These are phyloP conservation scores for Linnemannia elongata DNA, from an alignment of 192 early-diverging fungal species.

Conservation along the genomic window DNA sequence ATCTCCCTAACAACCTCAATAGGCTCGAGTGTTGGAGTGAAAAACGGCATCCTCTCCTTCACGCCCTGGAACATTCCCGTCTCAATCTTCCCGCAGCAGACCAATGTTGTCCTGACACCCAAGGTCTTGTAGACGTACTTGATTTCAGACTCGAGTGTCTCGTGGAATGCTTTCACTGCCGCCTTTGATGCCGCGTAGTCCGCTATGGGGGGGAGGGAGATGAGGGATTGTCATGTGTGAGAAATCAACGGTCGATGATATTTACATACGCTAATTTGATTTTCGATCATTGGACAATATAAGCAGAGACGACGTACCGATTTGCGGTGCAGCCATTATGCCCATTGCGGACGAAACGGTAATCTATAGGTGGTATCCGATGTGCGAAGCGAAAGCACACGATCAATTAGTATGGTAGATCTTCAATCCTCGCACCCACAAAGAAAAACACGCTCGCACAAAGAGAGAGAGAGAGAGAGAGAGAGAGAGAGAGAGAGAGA, in stretches of 20 bases:
- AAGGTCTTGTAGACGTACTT: conserved; percentile 68
- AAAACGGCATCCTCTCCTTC: conserved; percentile 64
- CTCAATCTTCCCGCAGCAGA: conserved; percentile 78
- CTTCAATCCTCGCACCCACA: neutral
- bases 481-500: conserved; percentile 15
- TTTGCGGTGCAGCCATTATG: conserved; percentile 37
- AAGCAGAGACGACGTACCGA: conserved; percentile 18
- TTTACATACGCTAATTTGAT: neutral
- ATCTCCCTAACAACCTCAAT: conserved; percentile 71
- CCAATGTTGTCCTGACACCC: conserved; percentile 76
- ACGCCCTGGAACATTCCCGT: conserved; percentile 83
- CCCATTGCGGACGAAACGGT: conserved; percentile 60
- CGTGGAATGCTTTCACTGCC: conserved; percentile 78
- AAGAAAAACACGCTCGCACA: neutral
- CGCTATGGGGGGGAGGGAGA: conserved; percentile 33
- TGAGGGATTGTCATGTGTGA: too few relatives aligned
- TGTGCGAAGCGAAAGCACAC: neutral
- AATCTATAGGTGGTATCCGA: conserved; percentile 38
- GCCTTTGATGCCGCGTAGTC: conserved; percentile 88
- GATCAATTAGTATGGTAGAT: neutral
- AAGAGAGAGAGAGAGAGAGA: conserved; percentile 19
- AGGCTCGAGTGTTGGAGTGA: conserved; percentile 74
- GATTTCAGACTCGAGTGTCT: conserved; percentile 83
- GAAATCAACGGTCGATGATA: too few relatives aligned
- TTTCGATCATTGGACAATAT: neutral